A percentile compares a stretch with the other conserved stretches of the same genome.
Conservation (phyloP, 2,329 filamentous ascomycete species). For the Fusarium sororula region DNA sequence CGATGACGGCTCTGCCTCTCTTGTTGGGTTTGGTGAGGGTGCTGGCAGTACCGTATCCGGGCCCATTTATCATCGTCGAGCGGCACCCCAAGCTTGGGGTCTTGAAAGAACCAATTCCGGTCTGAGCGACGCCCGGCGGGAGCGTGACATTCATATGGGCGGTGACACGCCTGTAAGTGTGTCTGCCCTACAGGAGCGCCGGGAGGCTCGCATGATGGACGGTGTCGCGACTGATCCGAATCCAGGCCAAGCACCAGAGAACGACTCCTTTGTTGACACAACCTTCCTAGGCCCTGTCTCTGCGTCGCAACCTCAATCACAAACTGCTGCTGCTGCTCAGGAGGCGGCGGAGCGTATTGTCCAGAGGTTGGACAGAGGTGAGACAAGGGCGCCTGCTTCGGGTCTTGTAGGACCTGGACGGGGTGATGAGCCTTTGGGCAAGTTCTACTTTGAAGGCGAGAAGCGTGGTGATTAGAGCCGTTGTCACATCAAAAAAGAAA, state of each 20-base stretch:
- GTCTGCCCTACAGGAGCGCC: conserved; percentile 59
- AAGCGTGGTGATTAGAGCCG: conserved; percentile 28
- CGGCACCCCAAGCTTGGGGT: conserved; percentile 54
- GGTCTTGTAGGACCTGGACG: conserved; percentile 56
- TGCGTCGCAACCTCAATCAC: conserved; percentile 43
- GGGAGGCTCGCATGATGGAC: conserved; percentile 73
- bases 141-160: conserved; percentile 47
- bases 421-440: conserved; percentile 60
- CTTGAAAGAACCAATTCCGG: conserved; percentile 63
- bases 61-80: conserved; percentile 71
- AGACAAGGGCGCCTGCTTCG: conserved; percentile 50
- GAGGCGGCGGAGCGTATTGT: conserved; percentile 74
- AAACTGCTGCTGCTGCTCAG: conserved; percentile 39
- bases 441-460: conserved; percentile 67
- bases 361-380: conserved; percentile 63
- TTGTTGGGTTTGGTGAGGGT: conserved; percentile 93
- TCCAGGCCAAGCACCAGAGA: conserved; percentile 58
- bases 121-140: conserved; percentile 57
- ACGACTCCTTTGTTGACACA: conserved; percentile 70
- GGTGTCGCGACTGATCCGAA: conserved; percentile 68
- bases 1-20: conserved; percentile 82
- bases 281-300: conserved; percentile 67
- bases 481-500: neutral
- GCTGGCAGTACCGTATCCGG: conserved; percentile 86
- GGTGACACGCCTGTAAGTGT: conserved; percentile 57